Evolutionary conservation across 805 yeast species (phyloP), one percentile per base, ranked within the genome.

Genomic region (Zygosaccharomyces bailii): DNA sequence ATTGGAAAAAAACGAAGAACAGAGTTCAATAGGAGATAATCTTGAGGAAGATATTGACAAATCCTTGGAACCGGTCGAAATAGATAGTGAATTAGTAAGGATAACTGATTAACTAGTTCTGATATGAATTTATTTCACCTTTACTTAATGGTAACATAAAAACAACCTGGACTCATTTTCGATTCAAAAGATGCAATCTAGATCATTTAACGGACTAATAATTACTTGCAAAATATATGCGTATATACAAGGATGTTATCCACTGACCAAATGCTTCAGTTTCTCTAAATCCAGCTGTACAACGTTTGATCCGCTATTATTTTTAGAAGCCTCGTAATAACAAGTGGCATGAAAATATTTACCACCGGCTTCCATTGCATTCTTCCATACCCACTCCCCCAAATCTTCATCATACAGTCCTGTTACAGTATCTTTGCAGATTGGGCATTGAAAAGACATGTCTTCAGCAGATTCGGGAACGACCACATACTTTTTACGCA

Each of bases 331-430:
- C 51, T 87, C 93, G n/a, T 74, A 66, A 57, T 74, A 78, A 58
- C 95, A 86, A 1, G 79, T 72, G 32, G 80, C 81, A 65, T 86
- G 93, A 58, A 77, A 81, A 19, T 78, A 71, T 48, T 70, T 71
- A 2, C 72, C 75, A 41, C 73, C 69, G 1, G 69, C 70, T 41
- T 70, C 71, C 10, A 80, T 70, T 2, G 88, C 82, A 57, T 83
- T 81, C 49, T 70, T 73, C 89, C 90, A 85, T 16, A 85, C 76
- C 95, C 95, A 86, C 53, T 84, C 90, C 45, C 89, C 91, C 2
- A 75, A 65, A 36, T 80, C 84, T 53, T 84, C 91, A 52, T 79
- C 80, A 72, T 82, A 86, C 5, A 74, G 74, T n/a, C 83, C 83
- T 36, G 70, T 67, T 21, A 82, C 70, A 8, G 68, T 70, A 48